Conservation (phyloP, 1,139 yeast genomes). For the Nakaseomyces delphensis region DNA sequence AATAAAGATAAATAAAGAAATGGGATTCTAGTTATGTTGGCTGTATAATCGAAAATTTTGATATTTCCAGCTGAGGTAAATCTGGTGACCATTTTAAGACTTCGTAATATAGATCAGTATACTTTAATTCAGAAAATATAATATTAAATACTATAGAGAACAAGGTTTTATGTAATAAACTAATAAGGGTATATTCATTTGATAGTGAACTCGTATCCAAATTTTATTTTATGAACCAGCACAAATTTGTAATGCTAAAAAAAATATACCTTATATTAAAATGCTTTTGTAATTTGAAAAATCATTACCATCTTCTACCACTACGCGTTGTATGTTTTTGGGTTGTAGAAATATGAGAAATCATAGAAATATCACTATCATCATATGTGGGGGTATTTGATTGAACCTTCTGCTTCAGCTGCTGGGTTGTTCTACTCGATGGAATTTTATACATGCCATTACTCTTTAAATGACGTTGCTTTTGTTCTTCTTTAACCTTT, state of each 20-base stretch:
- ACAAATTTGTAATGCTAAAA: conserved; percentile 1
- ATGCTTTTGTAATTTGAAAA: neutral
- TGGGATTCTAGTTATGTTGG: too few species aligned
- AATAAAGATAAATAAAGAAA: too few species aligned
- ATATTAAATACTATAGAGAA: neutral
- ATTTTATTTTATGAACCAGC: conserved; percentile 6
- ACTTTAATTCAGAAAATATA: too few species aligned
- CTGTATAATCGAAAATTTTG: too few species aligned
- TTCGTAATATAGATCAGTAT: too few species aligned
- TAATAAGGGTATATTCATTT: neutral
- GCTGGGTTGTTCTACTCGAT: conserved; percentile 24
- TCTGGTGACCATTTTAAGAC: too few species aligned
- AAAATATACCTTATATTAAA: neutral
- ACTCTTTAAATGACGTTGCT: conserved; percentile 12
- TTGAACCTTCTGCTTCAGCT: conserved; percentile 18
- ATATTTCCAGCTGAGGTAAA: too few species aligned
- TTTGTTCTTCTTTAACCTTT: conserved; percentile 6
- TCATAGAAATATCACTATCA: conserved; percentile 32
- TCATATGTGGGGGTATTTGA: conserved; percentile 23
- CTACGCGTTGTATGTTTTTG: conserved; percentile 28
- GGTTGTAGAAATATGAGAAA: conserved; percentile 27
- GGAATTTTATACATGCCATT: conserved; percentile 25
- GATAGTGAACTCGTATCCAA: conserved; percentile 1
- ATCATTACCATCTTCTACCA: conserved; percentile 24
- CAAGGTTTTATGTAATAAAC: neutral